A percentile compares a stretch with the other conserved stretches of the same genome.
Evolutionary conservation across 83 land plant species (phyloP).

Genomic region (Picea engelmannii): DNA sequence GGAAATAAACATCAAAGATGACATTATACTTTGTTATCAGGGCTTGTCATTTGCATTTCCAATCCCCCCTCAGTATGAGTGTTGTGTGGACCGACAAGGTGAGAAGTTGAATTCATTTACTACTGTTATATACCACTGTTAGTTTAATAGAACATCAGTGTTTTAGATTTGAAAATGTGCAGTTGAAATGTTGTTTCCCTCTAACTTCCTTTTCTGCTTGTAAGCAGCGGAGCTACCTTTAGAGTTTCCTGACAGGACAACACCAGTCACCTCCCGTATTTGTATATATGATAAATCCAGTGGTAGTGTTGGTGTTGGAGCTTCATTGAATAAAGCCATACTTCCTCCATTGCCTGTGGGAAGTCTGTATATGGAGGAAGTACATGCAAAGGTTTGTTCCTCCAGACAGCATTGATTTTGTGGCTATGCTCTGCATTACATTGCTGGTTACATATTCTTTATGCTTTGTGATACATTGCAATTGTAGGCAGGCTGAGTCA

Average conservation of each 20-base stretch:
- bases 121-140: background rate
- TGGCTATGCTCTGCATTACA: background rate
- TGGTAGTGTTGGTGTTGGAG: no score
- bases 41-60: no score
- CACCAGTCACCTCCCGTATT: no score
- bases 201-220: background rate
- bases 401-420: background rate
- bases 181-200: background rate
- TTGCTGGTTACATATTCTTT: background rate
- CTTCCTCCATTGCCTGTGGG: no score
- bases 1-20: background rate
- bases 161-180: background rate
- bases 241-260: no score
- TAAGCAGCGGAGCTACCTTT: no score
- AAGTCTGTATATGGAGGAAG: no score
- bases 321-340: no score
- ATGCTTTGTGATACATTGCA: background rate
- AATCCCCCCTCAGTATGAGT: no score
- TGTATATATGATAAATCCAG: no score
- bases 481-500: background rate
- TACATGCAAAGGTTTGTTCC: slow-evolving; percentile 68
- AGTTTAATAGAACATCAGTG: background rate
- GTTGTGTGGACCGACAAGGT: slow-evolving; percentile 44
- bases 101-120: background rate
- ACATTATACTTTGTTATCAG: slow-evolving; percentile 30